Evolutionary conservation across 106 monocot species (phyloP), one percentile per base, ranked within the genome.

Genomic region (Dendrobium officinale): DNA sequence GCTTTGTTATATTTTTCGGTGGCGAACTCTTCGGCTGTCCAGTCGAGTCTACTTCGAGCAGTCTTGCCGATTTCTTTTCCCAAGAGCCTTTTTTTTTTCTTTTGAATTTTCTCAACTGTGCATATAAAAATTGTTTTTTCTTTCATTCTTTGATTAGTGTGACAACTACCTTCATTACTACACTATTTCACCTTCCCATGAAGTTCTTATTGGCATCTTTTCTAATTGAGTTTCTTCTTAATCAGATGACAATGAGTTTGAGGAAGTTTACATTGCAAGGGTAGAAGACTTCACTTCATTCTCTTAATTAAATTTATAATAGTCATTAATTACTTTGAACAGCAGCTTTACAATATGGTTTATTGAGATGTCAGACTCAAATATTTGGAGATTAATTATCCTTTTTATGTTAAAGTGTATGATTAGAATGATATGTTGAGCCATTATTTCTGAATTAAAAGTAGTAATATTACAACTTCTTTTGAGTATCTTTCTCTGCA

Each of bases 211-310:
- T 56, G 9, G 56, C 17, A 56, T 56, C 56, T 56, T 26, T 75
- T 43, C 22, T 75, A 31, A 78, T 47, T 33, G 27, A 33, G 42
- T 55, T 6, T 45, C 15, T 80, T 6, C 42, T 55, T 87, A 54
- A 42, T 42, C 89, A 93, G 93, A 83, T 81, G 91, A 89, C 75
- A 85, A 85, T 44, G 86, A 89, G 8, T 91, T 94, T 67, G 93
- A 94, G 81, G 87, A 91, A 55, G 86, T 91, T 40, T 81, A 79
- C 72, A 88, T 94, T 67, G 86, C 91, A 27, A 81, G 81, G 44
- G 76, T 86, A 1, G 93, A 94, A 76, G 85, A 80, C 59, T 88
- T 82, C 86, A 89, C 85, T 26, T 83, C 86, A 18, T 89, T 82
- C 75, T 88, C 86, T 1, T 88, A 77, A 85, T 27, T 9, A 29